Evolutionary conservation across 2,329 filamentous ascomycete genomes (phyloP).

Genomic region (Aspergillus aculeatinus): DNA sequence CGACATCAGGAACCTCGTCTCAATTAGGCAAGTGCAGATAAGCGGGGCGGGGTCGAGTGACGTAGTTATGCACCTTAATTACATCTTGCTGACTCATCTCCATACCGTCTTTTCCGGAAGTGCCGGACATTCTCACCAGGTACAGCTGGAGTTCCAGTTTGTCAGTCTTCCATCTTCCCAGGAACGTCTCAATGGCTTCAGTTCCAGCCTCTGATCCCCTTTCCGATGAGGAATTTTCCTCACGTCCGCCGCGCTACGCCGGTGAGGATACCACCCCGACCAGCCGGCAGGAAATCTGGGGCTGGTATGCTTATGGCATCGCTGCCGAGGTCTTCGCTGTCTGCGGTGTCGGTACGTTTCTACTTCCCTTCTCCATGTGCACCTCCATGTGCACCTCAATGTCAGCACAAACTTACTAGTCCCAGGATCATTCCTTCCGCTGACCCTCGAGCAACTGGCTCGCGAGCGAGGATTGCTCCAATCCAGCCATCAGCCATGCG

Average conservation of each 20-base stretch:
- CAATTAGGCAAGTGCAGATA: neutral
- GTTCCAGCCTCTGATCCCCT: slow-evolving; percentile 17
- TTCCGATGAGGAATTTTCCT: slow-evolving; percentile 21
- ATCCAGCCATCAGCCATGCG: slow-evolving; percentile 32
- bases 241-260: slow-evolving; percentile 58
- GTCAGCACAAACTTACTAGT: neutral
- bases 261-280: slow-evolving; percentile 85
- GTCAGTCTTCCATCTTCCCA: neutral
- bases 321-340: slow-evolving; percentile 95
- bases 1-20: neutral
- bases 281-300: slow-evolving; percentile 74
- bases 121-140: neutral
- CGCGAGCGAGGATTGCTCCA: slow-evolving; percentile 85
- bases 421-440: slow-evolving; percentile 82
- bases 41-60: neutral
- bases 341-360: slow-evolving; percentile 64
- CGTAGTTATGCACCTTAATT: neutral
- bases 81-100: neutral
- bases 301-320: slow-evolving; percentile 92
- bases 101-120: neutral
- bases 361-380: neutral
- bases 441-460: slow-evolving; percentile 87
- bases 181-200: slow-evolving; percentile 5
- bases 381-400: neutral
- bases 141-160: neutral